Conservation (phyloP, 2,329 filamentous ascomycete genomes). For the Balansia obtecta region DNA sequence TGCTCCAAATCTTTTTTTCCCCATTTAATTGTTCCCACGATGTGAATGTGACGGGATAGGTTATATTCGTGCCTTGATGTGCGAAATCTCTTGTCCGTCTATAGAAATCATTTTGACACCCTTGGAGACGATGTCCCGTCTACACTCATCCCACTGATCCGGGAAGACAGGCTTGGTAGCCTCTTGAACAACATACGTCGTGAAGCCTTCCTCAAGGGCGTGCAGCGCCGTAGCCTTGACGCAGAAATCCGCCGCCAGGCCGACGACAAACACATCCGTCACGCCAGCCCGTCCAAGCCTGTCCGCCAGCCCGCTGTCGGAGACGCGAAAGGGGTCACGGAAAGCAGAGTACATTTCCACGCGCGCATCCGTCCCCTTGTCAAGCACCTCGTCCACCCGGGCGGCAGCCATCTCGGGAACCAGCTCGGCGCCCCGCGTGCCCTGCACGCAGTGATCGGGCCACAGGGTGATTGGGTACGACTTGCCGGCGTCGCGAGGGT, state of each 20-base stretch:
- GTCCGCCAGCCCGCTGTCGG: conserved; percentile 49
- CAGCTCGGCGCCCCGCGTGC: conserved; percentile 58
- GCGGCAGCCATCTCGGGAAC: conserved; percentile 54
- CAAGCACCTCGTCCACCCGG: conserved; percentile 52
- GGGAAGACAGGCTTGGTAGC: conserved; percentile 62
- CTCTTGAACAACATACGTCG: conserved; percentile 65
- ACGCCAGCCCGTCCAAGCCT: conserved; percentile 44
- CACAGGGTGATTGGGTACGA: conserved; percentile 61
- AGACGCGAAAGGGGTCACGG: conserved; percentile 60
- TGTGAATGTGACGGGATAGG: background rate
- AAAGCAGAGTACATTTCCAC: conserved; percentile 96
- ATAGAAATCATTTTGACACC: conserved; percentile 51
- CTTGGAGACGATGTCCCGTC: conserved; percentile 37
- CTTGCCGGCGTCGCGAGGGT: conserved; percentile 51
- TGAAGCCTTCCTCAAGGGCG: conserved; percentile 63
- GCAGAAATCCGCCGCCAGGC: conserved; percentile 82
- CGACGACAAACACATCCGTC: conserved; percentile 75
- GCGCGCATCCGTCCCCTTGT: conserved; percentile 62
- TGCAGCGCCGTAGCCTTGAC: conserved; percentile 73
- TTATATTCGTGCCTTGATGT: conserved; percentile 9
- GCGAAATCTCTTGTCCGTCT: conserved; percentile 11
- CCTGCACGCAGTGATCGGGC: conserved; percentile 81
- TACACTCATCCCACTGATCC: conserved; percentile 41
- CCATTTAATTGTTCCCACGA: background rate
- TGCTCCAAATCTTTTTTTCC: background rate